Evolutionary conservation across 139 green algal species (phyloP), one percentile per base, ranked within the genome.

Genomic region (Chlamydomonas incerta): DNA sequence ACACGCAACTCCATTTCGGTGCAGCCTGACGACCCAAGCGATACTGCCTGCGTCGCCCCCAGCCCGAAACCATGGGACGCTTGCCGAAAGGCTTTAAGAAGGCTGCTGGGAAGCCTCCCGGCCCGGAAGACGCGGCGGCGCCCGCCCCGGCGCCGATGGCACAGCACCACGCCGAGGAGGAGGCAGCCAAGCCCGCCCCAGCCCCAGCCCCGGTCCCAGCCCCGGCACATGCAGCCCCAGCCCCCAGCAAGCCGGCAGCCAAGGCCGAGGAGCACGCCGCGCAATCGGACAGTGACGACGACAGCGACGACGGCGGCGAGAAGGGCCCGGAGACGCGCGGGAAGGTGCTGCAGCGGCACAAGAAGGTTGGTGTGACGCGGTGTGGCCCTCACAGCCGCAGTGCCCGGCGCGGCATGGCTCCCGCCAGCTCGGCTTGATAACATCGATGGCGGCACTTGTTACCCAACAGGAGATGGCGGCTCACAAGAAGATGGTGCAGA

Each of bases 291-390:
- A 50, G 41, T 50, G 41, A 50, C 5, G 41, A 50, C 8, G 41
- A 50, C 41, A 50, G 80, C 1, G 82, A 82, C 23, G 47, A 60
- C 20, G 71, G 72, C 18, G 68, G 18, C 34, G 65, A 60, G 46
- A 67, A 50, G 9, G 87, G 87, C 6, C 68, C 55, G 17, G 93
- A 97, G 88, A 93, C 92, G 18, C 84, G 90, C 0, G 91, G 92
- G 24, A 86, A 97, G 63, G 87, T 97, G 82, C 57, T 95, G 60
- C 93, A 97, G 89, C 93, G 95, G 11, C 95, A 97, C 87, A 97
- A 97, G 76, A 24, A 5, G 24, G 29, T 28, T 4, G 41, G 24
- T 33, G 33, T 34, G n/a, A n/a, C n/a, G n/a, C n/a, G n/a, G n/a
- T n/a, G n/a, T n/a, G n/a, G n/a, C n/a, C n/a, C n/a, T n/a, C n/a